These are phyloP conservation scores for Pisolithus tinctorius DNA, from an alignment of 768 basidiomycete species.

Conservation along the genomic window DNA sequence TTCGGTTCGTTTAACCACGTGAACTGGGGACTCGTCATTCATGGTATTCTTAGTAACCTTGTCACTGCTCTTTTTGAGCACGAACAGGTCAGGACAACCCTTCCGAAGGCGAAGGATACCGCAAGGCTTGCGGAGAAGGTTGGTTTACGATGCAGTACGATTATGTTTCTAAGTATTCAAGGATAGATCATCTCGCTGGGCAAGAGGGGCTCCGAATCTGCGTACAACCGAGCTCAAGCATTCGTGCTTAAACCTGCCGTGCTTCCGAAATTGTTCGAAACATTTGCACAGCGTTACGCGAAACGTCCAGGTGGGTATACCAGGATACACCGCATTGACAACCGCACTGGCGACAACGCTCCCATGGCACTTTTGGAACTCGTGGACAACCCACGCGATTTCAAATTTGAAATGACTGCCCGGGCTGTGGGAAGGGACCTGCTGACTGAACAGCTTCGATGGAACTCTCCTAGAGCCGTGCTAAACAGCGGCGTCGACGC, in stretches of 20 bases:
- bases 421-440: slow-evolving; percentile 84
- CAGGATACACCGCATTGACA: slow-evolving; percentile 86
- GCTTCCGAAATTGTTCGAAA: slow-evolving; percentile 77
- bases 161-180: slow-evolving; percentile 3
- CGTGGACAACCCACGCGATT: slow-evolving; percentile 90
- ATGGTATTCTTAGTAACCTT: slow-evolving; percentile 58
- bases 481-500: slow-evolving; percentile 49
- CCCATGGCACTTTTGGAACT: slow-evolving; percentile 87
- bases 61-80: slow-evolving; percentile 93
- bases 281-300: slow-evolving; percentile 75
- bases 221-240: slow-evolving; percentile 65
- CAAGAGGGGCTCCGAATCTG: slow-evolving; percentile 69
- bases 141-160: neutral
- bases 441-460: slow-evolving; percentile 47
- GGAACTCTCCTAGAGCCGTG: slow-evolving; percentile 36
- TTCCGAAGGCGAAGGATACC: slow-evolving; percentile 90
- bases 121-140: slow-evolving; percentile 93
- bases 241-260: slow-evolving; percentile 72
- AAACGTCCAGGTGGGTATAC: slow-evolving; percentile 90
- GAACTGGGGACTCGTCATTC: neutral
- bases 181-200: slow-evolving; percentile 83
- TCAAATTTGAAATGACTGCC: slow-evolving; percentile 84
- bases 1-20: slow-evolving; percentile 50
- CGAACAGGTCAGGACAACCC: slow-evolving; percentile 91
- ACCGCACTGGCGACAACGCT: slow-evolving; percentile 87